These are phyloP conservation scores for Takakia lepidozioides DNA, from an alignment of 225 moss, liverwort and hornwort genomes.

Conservation along the genomic window DNA sequence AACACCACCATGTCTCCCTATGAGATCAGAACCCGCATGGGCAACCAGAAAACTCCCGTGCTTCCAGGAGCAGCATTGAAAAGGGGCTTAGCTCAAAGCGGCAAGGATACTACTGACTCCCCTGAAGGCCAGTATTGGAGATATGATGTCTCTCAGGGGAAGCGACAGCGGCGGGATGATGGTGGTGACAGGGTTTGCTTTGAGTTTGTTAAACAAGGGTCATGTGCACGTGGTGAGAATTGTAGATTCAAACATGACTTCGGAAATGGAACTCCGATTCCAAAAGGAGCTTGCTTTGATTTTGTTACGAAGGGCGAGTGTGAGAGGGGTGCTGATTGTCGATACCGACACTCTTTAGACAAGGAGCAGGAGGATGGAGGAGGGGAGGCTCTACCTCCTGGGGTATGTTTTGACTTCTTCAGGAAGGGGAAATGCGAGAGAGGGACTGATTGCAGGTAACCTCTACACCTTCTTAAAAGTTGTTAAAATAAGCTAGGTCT, in stretches of 20 bases:
- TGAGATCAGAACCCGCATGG: slow-evolving; percentile 22
- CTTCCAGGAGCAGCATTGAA: slow-evolving; percentile 19
- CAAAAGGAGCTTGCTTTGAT: slow-evolving; percentile 86
- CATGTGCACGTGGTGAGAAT: slow-evolving; percentile 74
- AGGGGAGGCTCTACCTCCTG: slow-evolving; percentile 62
- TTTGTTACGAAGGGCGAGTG: slow-evolving; percentile 87
- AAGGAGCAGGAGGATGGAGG: slow-evolving; percentile 21
- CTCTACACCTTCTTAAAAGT: too few species aligned
- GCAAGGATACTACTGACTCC: slow-evolving; percentile 16
- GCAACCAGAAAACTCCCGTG: slow-evolving; percentile 14
- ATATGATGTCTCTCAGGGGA: slow-evolving; percentile 62
- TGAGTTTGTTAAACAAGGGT: slow-evolving; percentile 89
- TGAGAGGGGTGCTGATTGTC: slow-evolving; percentile 80
- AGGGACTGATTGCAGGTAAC: slow-evolving; percentile 85
- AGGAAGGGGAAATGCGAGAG: slow-evolving; percentile 79
- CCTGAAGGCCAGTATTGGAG: slow-evolving; percentile 94
- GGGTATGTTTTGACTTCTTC: slow-evolving; percentile 90
- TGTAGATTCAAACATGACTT: slow-evolving; percentile 90
- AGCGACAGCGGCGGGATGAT: slow-evolving; percentile 69
- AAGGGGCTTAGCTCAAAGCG: slow-evolving; percentile 26
- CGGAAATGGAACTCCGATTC: slow-evolving; percentile 83
- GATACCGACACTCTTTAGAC: slow-evolving; percentile 76
- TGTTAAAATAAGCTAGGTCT: too few species aligned
- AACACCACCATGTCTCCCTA: slow-evolving; percentile 79
- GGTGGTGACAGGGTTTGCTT: slow-evolving; percentile 74